Conservation (phyloP, 78 protist species). For the Dictyostelium citrinum region DNA sequence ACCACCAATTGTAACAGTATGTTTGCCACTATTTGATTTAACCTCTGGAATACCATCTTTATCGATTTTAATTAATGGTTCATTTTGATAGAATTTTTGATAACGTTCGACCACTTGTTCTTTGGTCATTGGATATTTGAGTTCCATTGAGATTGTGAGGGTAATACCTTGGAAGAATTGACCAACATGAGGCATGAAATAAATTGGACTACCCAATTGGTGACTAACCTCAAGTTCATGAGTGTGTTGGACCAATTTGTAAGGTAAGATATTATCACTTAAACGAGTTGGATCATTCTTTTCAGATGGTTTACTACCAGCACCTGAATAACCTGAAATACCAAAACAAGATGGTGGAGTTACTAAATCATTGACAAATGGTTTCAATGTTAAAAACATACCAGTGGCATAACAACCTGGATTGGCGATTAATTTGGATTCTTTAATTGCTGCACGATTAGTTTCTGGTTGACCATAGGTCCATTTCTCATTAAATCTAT, state of each 20-base stretch:
- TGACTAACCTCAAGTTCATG: conserved; percentile 86
- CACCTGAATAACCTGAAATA: conserved; percentile 85
- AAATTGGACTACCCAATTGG: conserved; percentile 74
- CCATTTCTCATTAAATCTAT: conserved; percentile 78
- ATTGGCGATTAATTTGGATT: conserved; percentile 72
- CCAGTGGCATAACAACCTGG: conserved; percentile 90
- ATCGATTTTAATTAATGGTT: conserved; percentile 72
- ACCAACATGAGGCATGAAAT: conserved; percentile 88
- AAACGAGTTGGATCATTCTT: conserved; percentile 77
- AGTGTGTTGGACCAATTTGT: conserved; percentile 74
- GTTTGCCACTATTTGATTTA: conserved; percentile 58
- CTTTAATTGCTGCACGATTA: conserved; percentile 38
- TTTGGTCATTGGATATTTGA: conserved; percentile 33
- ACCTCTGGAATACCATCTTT: conserved; percentile 76
- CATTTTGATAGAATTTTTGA: conserved; percentile 39
- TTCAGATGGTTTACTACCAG: conserved; percentile 84
- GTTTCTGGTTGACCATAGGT: conserved; percentile 87
- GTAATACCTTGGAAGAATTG: conserved; percentile 88
- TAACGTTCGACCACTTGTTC: conserved; percentile 56
- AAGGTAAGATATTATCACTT: conserved; percentile 81
- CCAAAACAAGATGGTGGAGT: conserved; percentile 82
- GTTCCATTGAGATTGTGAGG: conserved; percentile 54
- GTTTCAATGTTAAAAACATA: conserved; percentile 52
- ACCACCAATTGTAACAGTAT: conserved; percentile 81
- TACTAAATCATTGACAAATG: conserved; percentile 49